Conservation (phyloP, 768 basidiomycete genomes). For the Auricularia sp. region DNA sequence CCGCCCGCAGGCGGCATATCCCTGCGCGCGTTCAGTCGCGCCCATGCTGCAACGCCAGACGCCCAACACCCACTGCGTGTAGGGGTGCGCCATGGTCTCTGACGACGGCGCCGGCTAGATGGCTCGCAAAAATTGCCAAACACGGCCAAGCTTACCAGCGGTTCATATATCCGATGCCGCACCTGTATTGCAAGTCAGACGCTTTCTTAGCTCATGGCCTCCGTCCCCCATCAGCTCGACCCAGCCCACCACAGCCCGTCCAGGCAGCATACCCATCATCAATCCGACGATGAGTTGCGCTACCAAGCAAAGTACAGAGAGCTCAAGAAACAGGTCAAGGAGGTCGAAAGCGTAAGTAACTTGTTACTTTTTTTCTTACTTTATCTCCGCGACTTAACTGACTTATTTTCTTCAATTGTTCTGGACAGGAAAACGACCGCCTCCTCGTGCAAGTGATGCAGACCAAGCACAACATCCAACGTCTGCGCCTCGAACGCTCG, state of each 20-base stretch:
- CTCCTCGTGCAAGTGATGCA: constrained; percentile 70
- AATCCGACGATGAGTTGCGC: constrained; percentile 75
- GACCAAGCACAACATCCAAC: constrained; percentile 72
- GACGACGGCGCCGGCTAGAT: not conserved
- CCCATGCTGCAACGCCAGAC: constrained; percentile 11
- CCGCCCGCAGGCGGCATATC: constrained; percentile 94
- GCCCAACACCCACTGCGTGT: constrained; percentile 44
- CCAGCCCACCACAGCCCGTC: constrained; percentile 37
- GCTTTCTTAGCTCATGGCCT: constrained; percentile 19
- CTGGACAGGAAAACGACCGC: constrained; percentile 73
- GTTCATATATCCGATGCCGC: not conserved
- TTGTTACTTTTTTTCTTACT: constrained; percentile 5
- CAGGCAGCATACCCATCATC: constrained; percentile 51
- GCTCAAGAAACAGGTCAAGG: constrained; percentile 77
- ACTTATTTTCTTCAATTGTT: too few species aligned
- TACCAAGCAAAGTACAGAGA: constrained; percentile 85
- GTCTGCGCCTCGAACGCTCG: constrained; percentile 84
- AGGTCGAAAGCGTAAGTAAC: constrained; percentile 64
- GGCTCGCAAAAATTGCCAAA: not conserved
- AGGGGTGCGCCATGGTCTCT: constrained; percentile 40
- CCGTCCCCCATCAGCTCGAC: constrained; percentile 18
- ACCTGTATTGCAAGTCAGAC: constrained; percentile 1
- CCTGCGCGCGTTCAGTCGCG: constrained; percentile 31
- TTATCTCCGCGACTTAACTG: not conserved
- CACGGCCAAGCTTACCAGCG: constrained; percentile 1